These are phyloP conservation scores for Amorphotheca resinae DNA, from an alignment of 495 filamentous ascomycete genomes.

Conservation along the genomic window DNA sequence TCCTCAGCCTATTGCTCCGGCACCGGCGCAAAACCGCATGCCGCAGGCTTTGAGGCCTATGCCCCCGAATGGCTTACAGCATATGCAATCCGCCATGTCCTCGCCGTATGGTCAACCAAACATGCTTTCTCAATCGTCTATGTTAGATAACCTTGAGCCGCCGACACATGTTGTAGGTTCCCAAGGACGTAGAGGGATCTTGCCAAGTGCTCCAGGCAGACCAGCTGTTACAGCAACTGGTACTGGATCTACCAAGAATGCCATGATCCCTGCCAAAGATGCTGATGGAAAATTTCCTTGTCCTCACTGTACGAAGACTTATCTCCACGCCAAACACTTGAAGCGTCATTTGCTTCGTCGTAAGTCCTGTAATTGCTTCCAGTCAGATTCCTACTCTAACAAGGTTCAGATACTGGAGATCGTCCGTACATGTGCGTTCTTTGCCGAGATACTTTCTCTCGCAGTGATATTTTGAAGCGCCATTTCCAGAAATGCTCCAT, in stretches of 20 bases:
- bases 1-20: conserved; percentile 60
- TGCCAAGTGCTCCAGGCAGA: conserved; percentile 80
- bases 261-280: conserved; percentile 79
- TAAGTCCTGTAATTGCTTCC: conserved; percentile 41
- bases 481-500: conserved; percentile 98
- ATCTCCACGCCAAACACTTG: conserved; percentile 92
- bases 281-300: conserved; percentile 95
- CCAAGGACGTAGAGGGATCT: conserved; percentile 75
- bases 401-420: conserved; percentile 70
- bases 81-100: conserved; percentile 31
- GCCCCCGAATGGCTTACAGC: conserved; percentile 43
- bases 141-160: conserved; percentile 36
- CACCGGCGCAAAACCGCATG: conserved; percentile 37
- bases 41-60: conserved; percentile 43
- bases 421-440: conserved; percentile 94
- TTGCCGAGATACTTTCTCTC: conserved; percentile 96
- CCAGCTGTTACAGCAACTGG: conserved; percentile 47
- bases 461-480: conserved; percentile 94
- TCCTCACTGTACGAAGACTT: conserved; percentile 93
- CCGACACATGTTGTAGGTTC: conserved; percentile 87
- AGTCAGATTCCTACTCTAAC: conserved; percentile 11
- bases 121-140: conserved; percentile 10
- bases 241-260: conserved; percentile 57
- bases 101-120: conserved; percentile 36
- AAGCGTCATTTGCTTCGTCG: conserved; percentile 91